phyloP scores from a whole-genome alignment of 164 flowering plant genomes.

The Euptelea pleiosperma region DNA sequence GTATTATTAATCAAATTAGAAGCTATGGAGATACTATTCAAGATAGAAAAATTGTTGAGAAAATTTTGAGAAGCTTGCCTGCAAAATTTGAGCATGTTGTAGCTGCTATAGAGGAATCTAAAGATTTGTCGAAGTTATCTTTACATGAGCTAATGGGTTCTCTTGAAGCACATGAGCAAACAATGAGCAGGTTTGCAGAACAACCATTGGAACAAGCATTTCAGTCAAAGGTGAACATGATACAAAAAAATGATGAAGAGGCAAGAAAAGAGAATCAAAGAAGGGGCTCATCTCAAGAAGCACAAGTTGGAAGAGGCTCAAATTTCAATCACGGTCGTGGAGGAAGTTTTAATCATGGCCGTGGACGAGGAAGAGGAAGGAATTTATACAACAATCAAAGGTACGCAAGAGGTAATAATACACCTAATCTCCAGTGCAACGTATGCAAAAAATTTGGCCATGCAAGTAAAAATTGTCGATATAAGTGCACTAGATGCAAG shows the following conservation, averaged over 20 bases:
- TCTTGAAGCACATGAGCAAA: too few species aligned
- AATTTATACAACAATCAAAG: too few species aligned
- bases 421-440: background rate
- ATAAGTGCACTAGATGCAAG: constrained; percentile 3
- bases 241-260: constrained; percentile 10
- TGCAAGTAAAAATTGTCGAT: constrained; percentile 10
- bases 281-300: background rate
- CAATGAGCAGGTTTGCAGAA: too few species aligned
- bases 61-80: constrained; percentile 12
- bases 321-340: too few species aligned
- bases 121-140: constrained; percentile 1
- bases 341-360: too few species aligned
- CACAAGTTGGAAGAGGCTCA: too few species aligned
- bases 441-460: constrained; percentile 11
- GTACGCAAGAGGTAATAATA: background rate
- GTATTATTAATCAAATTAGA: constrained; percentile 17
- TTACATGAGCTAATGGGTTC: constrained; percentile 11
- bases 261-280: too few species aligned
- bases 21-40: constrained; percentile 8
- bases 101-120: constrained; percentile 18
- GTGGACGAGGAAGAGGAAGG: background rate
- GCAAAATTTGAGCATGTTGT: constrained; percentile 13
- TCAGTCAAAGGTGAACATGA: too few species aligned
- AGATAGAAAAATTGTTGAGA: constrained; percentile 12
- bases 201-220: too few species aligned